Conservation (phyloP, 2,329 filamentous ascomycete species). For the Aspergillus brasiliensis region DNA sequence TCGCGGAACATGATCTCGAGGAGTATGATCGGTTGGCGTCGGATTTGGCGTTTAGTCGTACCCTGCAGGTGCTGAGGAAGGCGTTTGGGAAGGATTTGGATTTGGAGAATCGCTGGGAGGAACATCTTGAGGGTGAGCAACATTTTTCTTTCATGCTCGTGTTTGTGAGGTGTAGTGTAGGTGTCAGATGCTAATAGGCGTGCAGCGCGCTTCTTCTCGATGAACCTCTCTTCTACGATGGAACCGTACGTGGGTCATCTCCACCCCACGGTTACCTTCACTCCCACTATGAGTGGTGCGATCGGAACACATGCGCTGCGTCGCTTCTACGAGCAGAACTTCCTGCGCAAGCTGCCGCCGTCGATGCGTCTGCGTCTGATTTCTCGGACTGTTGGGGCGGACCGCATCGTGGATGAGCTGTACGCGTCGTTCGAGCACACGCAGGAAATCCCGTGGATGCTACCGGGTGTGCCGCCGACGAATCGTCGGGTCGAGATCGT, state of each 20-base stretch:
- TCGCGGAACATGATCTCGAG: constrained; percentile 70
- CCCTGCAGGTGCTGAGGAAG: constrained; percentile 59
- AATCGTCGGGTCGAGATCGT: constrained; percentile 59
- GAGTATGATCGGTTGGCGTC: constrained; percentile 67
- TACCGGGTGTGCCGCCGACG: constrained; percentile 60
- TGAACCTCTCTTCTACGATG: constrained; percentile 34
- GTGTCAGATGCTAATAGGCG: neutral
- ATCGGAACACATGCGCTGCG: constrained; percentile 45
- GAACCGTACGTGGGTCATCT: constrained; percentile 33
- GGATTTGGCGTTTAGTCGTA: constrained; percentile 69
- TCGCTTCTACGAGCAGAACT: constrained; percentile 60
- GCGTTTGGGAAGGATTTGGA: constrained; percentile 56
- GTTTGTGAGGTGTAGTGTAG: too few species aligned
- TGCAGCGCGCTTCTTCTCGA: constrained; percentile 28
- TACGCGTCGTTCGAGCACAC: constrained; percentile 61
- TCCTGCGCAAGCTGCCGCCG: constrained; percentile 54
- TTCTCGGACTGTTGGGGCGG: constrained; percentile 59
- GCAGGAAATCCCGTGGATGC: constrained; percentile 59
- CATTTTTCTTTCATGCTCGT: too few species aligned
- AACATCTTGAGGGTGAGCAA: constrained; percentile 38
- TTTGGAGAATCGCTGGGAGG: constrained; percentile 39
- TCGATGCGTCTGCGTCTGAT: constrained; percentile 57
- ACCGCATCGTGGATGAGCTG: constrained; percentile 64
- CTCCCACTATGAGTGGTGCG: constrained; percentile 44
- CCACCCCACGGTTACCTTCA: constrained; percentile 33